Percentiles rank a stretch among this genome's conserved stretches.
phyloP scores from a whole-genome alignment of 148 eudicot genomes.

The Rhododendron williamsianum region DNA sequence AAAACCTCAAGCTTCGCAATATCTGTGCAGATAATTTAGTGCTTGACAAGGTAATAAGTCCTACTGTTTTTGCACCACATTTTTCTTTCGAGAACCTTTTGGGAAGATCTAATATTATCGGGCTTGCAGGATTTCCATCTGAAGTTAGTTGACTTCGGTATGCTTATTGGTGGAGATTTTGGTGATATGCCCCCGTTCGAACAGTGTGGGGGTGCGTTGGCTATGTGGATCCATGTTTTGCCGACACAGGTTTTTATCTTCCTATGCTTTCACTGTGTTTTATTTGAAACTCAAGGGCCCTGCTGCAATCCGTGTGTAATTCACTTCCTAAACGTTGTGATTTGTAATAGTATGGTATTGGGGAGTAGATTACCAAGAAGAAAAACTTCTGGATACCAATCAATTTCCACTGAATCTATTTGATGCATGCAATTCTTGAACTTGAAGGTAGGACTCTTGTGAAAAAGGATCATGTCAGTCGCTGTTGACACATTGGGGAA shows the following conservation, averaged over 20 bases:
- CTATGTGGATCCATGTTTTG: neutral
- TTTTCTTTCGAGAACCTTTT: neutral
- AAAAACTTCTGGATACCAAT: neutral
- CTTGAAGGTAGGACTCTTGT: too few relatives aligned
- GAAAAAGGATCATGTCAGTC: too few relatives aligned
- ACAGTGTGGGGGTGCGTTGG: neutral
- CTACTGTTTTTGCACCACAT: neutral
- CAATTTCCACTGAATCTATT: too few relatives aligned
- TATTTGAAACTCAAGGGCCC: too few relatives aligned
- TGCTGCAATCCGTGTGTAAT: too few relatives aligned
- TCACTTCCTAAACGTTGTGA: too few relatives aligned
- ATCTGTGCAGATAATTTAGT: neutral
- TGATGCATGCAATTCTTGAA: too few relatives aligned
- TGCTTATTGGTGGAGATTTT: neutral
- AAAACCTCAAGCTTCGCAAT: neutral
- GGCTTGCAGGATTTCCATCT: neutral
- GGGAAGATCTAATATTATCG: neutral
- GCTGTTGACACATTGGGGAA: too few relatives aligned
- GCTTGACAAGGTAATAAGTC: neutral
- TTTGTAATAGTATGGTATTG: too few relatives aligned
- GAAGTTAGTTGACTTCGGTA: neutral
- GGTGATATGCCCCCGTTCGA: neutral
- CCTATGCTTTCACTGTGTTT: neutral
- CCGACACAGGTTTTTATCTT: neutral
- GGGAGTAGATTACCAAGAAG: neutral